Evolutionary conservation across 495 filamentous ascomycete species (phyloP).

Genomic region (Penicillium coffeae): DNA sequence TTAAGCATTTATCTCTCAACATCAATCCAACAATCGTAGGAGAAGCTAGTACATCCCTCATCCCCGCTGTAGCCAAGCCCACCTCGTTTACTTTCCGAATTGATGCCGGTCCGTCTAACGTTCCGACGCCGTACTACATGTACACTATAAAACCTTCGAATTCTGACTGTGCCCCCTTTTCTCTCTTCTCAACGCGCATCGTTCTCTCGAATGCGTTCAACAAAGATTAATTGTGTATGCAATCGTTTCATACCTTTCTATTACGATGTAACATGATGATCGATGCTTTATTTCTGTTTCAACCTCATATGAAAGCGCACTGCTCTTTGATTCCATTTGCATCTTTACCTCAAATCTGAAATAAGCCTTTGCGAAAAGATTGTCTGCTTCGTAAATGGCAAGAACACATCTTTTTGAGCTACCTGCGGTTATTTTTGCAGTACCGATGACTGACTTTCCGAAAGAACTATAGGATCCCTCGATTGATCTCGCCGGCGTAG

Average conservation of each 20-base stretch:
- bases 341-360: constrained; percentile 1
- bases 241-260: constrained; percentile 4
- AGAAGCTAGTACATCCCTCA: too few species aligned
- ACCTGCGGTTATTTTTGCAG: neutral
- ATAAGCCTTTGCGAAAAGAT: neutral
- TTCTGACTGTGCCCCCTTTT: neutral
- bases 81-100: neutral
- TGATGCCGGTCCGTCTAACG: constrained; percentile 4
- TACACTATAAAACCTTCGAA: constrained; percentile 2
- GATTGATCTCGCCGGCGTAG: too few species aligned
- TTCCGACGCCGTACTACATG: constrained; percentile 8
- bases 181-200: too few species aligned
- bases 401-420: neutral
- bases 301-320: constrained; percentile 41
- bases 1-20: too few species aligned
- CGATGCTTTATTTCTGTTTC: constrained; percentile 40
- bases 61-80: neutral
- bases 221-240: neutral
- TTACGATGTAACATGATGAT: constrained; percentile 26
- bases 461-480: neutral
- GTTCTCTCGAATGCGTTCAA: too few species aligned
- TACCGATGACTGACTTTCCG: neutral
- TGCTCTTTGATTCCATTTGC: constrained; percentile 26
- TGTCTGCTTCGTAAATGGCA: neutral
- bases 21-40: too few species aligned